Conservation (phyloP, 768 basidiomycete genomes). For the Mycena vitilis region DNA sequence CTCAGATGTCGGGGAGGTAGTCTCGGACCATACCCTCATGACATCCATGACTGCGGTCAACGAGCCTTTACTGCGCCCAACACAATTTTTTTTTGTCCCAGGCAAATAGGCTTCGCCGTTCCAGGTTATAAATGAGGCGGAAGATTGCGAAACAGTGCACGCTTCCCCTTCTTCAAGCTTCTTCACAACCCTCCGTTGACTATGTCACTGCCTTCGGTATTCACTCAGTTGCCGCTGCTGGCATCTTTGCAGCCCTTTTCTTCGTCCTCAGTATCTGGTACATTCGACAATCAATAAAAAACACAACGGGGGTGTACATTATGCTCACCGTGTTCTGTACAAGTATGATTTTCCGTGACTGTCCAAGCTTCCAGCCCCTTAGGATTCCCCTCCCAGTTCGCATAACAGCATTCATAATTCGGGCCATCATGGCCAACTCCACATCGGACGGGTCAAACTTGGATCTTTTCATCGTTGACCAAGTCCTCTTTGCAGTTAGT, state of each 20-base stretch:
- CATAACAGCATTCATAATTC: slow-evolving; percentile 51
- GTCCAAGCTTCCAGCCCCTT: neutral
- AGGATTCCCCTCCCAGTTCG: slow-evolving; percentile 47
- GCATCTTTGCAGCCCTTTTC: slow-evolving; percentile 51
- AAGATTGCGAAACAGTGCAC: too few species aligned
- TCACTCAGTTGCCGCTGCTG: slow-evolving; percentile 48
- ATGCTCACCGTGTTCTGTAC: slow-evolving; percentile 52
- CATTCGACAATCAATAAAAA: slow-evolving; percentile 42
- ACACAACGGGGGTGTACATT: slow-evolving; percentile 48
- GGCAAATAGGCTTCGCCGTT: too few species aligned
- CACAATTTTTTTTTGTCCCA: too few species aligned
- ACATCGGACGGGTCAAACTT: neutral
- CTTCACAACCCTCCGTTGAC: slow-evolving; percentile 29
- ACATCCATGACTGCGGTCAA: too few species aligned
- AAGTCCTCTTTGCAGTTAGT: slow-evolving; percentile 46
- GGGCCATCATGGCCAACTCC: slow-evolving; percentile 40
- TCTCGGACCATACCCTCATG: too few species aligned
- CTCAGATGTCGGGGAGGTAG: too few species aligned
- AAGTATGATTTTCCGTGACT: slow-evolving; percentile 43
- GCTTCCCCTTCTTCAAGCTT: too few species aligned
- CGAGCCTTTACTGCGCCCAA: too few species aligned
- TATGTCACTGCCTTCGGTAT: slow-evolving; percentile 49
- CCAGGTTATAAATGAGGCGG: too few species aligned
- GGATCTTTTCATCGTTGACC: slow-evolving; percentile 27
- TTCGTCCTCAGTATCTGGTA: slow-evolving; percentile 46